Evolutionary conservation across 1,284 basidiomycete species (phyloP), one percentile per base, ranked within the genome.

Genomic region (Pholiota adiposa): DNA sequence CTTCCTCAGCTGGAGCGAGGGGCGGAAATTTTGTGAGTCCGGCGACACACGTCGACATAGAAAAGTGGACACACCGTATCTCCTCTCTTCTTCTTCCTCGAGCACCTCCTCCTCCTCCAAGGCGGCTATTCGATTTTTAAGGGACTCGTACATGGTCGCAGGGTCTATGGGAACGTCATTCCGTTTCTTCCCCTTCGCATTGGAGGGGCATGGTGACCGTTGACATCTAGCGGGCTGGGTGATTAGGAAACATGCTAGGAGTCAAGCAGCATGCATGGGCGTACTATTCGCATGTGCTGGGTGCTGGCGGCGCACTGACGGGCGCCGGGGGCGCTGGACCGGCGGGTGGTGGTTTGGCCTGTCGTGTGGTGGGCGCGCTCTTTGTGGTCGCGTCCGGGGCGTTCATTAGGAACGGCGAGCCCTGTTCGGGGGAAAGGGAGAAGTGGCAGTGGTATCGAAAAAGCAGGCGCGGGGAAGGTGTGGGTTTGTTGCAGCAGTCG

Each of bases 111-210:
- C 91, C 73, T 93, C 92, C 70, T 93, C 91, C 65, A 93, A 75
- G 48, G 89, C 91, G 4, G 92, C 90, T 74, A 93, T 93, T 73
- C 90, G 81, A 73, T 81, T 93, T 83, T 89, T 92, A 68, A 93
- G 78, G 61, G 86, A 90, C 74, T 93, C 91, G 71, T 93, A 93
- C 89, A 93, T 91, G 52, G 86, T 83, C 5, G 86, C 88, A 54
- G 90, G 90, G 75, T 93, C 91, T 53, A 92, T 83, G 11, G 88
- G 86, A 18, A 79, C 72, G 56, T 90, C 87, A 64, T 79, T 81
- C 72, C 85, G 88, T 79, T 89, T 89, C 83, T 88, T 90, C 48
- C 79, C 75, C 72, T 87, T 86, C 38, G 65, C 59, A 60, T 64
- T 72, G 54, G 72, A 65, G 46, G 67, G 43, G 68, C 59, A 63